A percentile compares a stretch with the other conserved stretches of the same genome.
Conservation (phyloP, 1,284 basidiomycete species). For the Coniferiporia sulphurascens region DNA sequence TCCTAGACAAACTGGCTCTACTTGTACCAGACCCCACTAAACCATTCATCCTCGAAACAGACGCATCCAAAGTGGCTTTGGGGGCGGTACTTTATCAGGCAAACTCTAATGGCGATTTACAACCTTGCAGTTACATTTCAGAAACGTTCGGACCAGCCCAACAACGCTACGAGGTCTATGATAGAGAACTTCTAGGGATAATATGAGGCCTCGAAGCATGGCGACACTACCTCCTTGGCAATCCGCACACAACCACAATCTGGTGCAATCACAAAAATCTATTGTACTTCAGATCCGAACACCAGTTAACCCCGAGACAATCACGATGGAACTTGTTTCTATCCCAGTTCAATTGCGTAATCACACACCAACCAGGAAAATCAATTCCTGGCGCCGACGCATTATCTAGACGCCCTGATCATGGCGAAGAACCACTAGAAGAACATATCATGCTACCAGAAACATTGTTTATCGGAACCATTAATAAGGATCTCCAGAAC, state of each 20-base stretch:
- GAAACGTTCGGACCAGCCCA: neutral
- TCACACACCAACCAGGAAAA: conserved; percentile 36
- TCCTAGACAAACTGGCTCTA: neutral
- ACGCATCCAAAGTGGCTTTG: neutral
- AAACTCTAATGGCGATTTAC: neutral
- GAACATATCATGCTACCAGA: conserved; percentile 30
- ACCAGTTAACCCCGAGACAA: conserved; percentile 23
- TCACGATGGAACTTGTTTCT: conserved; percentile 37
- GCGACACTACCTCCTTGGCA: neutral
- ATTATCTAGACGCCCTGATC: conserved; percentile 35
- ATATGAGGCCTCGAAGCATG: neutral
- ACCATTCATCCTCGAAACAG: neutral
- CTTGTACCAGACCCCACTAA: neutral
- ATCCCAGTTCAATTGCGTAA: conserved; percentile 31
- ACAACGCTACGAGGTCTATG: neutral
- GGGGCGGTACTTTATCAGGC: neutral
- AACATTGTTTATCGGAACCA: conserved; percentile 21
- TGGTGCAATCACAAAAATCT: conserved; percentile 3
- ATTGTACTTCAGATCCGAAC: neutral
- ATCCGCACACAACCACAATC: neutral
- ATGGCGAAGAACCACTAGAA: conserved; percentile 27
- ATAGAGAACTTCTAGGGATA: neutral
- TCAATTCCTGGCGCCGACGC: conserved; percentile 33
- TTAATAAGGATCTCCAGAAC: conserved; percentile 9
- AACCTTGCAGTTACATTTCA: neutral